Base-by-base conservation (phyloP, 2,329 filamentous ascomycete genomes). In the Colletotrichum incanum region DNA sequence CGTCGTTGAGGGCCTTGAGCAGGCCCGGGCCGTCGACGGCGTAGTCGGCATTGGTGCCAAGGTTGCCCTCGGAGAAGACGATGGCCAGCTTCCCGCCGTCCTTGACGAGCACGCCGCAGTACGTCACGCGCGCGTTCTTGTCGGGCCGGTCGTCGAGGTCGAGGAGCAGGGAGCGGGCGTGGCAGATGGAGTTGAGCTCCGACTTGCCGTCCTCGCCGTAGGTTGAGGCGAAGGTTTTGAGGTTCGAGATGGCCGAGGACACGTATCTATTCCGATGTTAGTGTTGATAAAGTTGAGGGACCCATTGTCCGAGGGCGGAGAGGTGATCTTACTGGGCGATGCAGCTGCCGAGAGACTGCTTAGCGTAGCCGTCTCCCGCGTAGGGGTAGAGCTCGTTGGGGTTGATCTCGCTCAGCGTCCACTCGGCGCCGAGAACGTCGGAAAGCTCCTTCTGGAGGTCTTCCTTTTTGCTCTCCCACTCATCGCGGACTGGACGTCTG, bases 171-270 rank as follows among this genome's bases (percentile, higher is more conserved):
- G 81, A 77, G 72, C 87, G 87, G 2, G 82, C 79, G 31, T 78
- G 73, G 74, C 79, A 82, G 73, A 88, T 82, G 47, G 77, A 78
- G 77, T 90, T 89, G 74, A 90, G 77, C 77, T 89, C 88, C 7
- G 77, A 74, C 65, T 83, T 79, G 60, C 80, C 82, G 1, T 81
- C 78, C 47, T 83, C 80, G 59, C 82, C 85, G 63, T 83, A 78
- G 5, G 71, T 78, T 2, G 77, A 72, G 56, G 80, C 70, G 67
- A 84, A 85, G 52, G 83, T 79, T 59, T 82, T 81, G 34, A 89
- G 74, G 65, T 82, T 79, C 45, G 77, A 80, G 72, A 84, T 78
- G 41, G 82, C 84, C n/a, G 79, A 80, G 1, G 81, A 77, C 71
- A 87, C 74, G 75, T 88, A 88, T 7, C 86, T 88, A 55, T 0